Evolutionary conservation across 2,329 filamentous ascomycete genomes (phyloP), one percentile per base, ranked within the genome.

Genomic region (Cytospora schulzeri): DNA sequence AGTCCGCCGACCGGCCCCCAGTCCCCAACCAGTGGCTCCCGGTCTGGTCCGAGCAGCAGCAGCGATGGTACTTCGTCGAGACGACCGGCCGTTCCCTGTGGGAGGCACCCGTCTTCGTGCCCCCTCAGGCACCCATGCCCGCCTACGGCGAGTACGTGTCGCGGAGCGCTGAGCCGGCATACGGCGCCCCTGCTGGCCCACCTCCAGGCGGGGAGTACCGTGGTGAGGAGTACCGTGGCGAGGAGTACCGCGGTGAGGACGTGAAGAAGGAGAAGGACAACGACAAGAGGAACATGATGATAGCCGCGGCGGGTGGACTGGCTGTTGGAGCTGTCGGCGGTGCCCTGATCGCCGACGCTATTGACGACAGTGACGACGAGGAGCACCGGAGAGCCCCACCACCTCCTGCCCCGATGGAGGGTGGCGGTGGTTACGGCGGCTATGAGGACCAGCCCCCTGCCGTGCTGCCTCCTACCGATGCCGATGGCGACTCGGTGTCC

Each of bases 31-130:
- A 84, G 69, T 88, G 85, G 85, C 72, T 76, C 26, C 77, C 83
- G 53, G 81, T 85, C 69, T 88, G 81, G 75, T 85, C 88, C 68
- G 81, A 82, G 51, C 76, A 74, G 63, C 78, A 78, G 64, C 80
- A 84, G 69, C 80, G 83, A 59, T 86, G 82, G 76, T 88, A 81
- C 75, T 88, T 83, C 70, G 77, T 86, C 62, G 83, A 88, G 60
- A 74, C 82, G 41, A 84, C 83, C 14, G 83, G 83, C 19, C 80
- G 80, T 63, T 80, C 83, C 1, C 83, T 87, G 69, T 88, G 85
- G 85, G 83, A 87, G 48, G 73, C 74, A 0, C 76, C 76, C 0
- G 72, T 72, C 28, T 71, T 66, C 31, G 66, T 72, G 4, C 69
- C 54, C 60, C 68, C 50, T 55, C 68, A 41, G 64, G 65, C 12